Evolutionary conservation across 176 grass and related monocot species (phyloP).

Genomic region (Bromus sterilis): DNA sequence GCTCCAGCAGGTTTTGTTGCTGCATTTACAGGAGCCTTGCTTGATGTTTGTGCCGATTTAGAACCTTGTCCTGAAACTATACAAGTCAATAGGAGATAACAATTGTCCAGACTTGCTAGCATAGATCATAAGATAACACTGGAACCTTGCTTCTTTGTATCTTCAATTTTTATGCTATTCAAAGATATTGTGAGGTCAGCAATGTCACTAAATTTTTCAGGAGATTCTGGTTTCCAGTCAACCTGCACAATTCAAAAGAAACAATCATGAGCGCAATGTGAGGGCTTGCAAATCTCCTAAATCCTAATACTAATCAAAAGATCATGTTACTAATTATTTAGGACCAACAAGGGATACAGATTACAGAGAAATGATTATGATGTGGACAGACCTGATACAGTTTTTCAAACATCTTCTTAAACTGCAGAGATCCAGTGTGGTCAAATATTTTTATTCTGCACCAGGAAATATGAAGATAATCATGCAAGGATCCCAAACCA

Average conservation of each 20-base stretch:
- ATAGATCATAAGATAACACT: constrained; percentile 15
- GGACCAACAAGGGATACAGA: not conserved
- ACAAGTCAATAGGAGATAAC: constrained; percentile 14
- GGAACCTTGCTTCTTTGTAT: constrained; percentile 76
- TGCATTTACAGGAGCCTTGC: constrained; percentile 40
- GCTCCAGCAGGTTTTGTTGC: constrained; percentile 54
- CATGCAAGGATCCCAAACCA: constrained; percentile 1
- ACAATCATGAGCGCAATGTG: not conserved
- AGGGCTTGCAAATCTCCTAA: too few species aligned
- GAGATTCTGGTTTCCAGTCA: constrained; percentile 85
- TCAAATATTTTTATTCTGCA: constrained; percentile 92
- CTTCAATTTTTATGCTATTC: constrained; percentile 68
- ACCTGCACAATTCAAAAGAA: constrained; percentile 37
- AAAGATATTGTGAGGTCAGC: constrained; percentile 59
- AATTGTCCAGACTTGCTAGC: constrained; percentile 8
- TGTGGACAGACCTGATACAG: constrained; percentile 65
- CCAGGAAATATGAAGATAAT: constrained; percentile 10
- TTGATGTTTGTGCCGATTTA: constrained; percentile 62
- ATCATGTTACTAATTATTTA: not conserved
- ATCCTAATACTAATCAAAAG: too few species aligned
- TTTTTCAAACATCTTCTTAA: constrained; percentile 88
- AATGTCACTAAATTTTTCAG: constrained; percentile 86
- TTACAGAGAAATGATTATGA: not conserved
- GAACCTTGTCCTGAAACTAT: constrained; percentile 56
- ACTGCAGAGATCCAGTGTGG: constrained; percentile 68